Evolutionary conservation across 805 yeast genomes (phyloP).

Genomic region (Cyberlindnera nakhonratchasimensis): DNA sequence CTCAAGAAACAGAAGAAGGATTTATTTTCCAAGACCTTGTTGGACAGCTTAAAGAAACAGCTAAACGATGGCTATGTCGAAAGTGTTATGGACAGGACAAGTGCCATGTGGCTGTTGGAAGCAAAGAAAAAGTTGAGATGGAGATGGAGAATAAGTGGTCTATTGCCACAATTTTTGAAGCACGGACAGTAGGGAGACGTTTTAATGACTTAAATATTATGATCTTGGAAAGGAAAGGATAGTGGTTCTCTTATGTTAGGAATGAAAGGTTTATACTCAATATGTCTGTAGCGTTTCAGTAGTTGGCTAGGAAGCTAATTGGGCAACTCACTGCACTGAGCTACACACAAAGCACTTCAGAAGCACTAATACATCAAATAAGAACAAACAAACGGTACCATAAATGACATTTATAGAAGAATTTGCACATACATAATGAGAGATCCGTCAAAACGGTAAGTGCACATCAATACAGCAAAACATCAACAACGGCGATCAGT

Average conservation of each 20-base stretch:
- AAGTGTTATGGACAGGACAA: conserved; percentile 18
- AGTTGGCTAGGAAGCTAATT: too few relatives aligned
- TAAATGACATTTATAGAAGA: too few relatives aligned
- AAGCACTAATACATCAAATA: too few relatives aligned
- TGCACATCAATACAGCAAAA: background rate
- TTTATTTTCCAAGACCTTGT: conserved; percentile 32
- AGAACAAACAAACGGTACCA: too few relatives aligned
- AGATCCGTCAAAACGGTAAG: background rate
- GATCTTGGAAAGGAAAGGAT: background rate
- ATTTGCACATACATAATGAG: too few relatives aligned
- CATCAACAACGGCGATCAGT: background rate
- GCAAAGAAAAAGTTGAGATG: conserved; percentile 43
- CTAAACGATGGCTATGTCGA: conserved; percentile 6
- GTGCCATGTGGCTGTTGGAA: conserved; percentile 32
- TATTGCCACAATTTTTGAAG: conserved; percentile 36
- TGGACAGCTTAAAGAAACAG: conserved; percentile 32
- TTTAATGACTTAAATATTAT: background rate
- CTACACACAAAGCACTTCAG: too few relatives aligned
- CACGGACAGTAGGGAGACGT: background rate
- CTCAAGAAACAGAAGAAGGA: conserved; percentile 11
- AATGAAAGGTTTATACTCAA: too few relatives aligned
- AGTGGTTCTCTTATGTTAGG: too few relatives aligned
- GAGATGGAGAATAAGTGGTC: conserved; percentile 49
- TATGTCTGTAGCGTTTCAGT: too few relatives aligned
- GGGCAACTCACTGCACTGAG: too few relatives aligned